A percentile compares a stretch with the other conserved stretches of the same genome.
These are phyloP conservation scores for Rhododendron vialii DNA, from an alignment of 148 eudicot genomes.

Conservation along the genomic window DNA sequence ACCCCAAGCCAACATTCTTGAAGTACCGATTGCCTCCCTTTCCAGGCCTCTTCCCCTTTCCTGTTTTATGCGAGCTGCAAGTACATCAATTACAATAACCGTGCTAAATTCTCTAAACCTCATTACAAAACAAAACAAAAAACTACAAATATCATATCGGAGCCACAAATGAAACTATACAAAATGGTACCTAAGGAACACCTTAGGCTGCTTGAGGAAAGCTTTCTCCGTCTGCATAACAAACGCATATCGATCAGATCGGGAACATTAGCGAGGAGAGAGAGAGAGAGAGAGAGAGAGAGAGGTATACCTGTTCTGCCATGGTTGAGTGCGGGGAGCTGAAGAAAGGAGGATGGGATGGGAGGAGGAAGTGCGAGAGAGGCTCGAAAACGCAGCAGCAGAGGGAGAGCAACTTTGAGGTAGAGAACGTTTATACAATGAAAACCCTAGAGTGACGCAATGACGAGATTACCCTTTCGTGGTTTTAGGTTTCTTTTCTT, in stretches of 20 bases:
- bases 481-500: no score
- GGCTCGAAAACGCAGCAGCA: neutral
- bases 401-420: no score
- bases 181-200: slow-evolving; percentile 32
- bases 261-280: neutral
- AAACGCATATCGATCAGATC: neutral
- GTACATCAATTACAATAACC: neutral
- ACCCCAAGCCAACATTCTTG: slow-evolving; percentile 30
- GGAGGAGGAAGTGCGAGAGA: neutral
- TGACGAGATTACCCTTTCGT: no score
- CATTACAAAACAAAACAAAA: neutral
- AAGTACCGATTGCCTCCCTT: slow-evolving; percentile 33
- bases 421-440: no score
- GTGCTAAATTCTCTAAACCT: neutral
- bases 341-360: neutral
- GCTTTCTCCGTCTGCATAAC: slow-evolving; percentile 39
- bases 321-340: slow-evolving; percentile 1
- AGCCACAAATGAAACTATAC: neutral
- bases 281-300: neutral
- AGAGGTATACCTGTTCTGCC: slow-evolving; percentile 15
- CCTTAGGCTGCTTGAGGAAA: slow-evolving; percentile 41
- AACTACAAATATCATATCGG: neutral
- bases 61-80: slow-evolving; percentile 24
- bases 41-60: slow-evolving; percentile 35
- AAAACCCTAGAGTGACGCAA: no score